Percentiles rank a stretch among this genome's conserved stretches.
Evolutionary conservation across 768 basidiomycete genomes (phyloP).

Genomic region (Cystobasidium ongulense): DNA sequence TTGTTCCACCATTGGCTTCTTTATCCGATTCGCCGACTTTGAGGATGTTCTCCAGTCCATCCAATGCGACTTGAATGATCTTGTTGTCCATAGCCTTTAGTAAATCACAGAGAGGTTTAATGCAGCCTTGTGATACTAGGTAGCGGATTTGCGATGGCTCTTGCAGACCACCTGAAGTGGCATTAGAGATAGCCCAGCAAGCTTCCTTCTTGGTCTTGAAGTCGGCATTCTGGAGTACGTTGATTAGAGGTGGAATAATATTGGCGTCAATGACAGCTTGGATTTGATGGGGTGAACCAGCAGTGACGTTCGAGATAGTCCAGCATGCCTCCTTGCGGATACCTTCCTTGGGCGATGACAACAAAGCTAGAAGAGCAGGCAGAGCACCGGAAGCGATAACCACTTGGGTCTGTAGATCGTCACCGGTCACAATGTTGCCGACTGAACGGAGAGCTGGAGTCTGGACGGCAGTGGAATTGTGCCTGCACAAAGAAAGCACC

Average conservation of each 20-base stretch:
- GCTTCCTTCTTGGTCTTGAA: conserved; percentile 99
- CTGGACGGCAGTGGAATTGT: conserved; percentile 71
- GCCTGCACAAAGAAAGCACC: conserved; percentile 40
- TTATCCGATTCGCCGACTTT: conserved; percentile 97
- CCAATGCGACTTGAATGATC: conserved; percentile 90
- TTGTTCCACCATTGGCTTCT: conserved; percentile 66
- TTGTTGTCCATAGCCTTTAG: conserved; percentile 99
- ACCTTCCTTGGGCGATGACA: conserved; percentile 95
- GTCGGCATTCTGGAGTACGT: conserved; percentile 93
- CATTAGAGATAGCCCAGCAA: conserved; percentile 99
- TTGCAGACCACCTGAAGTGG: conserved; percentile 92
- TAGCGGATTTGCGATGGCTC: conserved; percentile 96
- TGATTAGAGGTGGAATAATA: conserved; percentile 94
- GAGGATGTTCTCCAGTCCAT: conserved; percentile 94
- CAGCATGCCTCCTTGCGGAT: conserved; percentile 99
- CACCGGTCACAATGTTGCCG: conserved; percentile 98
- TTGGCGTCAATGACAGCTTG: conserved; percentile 96
- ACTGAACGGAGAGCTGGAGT: conserved; percentile 97
- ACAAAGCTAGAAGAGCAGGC: conserved; percentile 79
- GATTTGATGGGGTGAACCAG: conserved; percentile 92
- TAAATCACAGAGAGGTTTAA: conserved; percentile 95
- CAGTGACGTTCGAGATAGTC: conserved; percentile 99
- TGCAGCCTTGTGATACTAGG: conserved; percentile 93
- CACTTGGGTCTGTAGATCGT: conserved; percentile 98
- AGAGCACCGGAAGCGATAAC: conserved; percentile 97